Evolutionary conservation across 2,329 filamentous ascomycete species (phyloP).

Genomic region (Hymenoscyphus infarciens): DNA sequence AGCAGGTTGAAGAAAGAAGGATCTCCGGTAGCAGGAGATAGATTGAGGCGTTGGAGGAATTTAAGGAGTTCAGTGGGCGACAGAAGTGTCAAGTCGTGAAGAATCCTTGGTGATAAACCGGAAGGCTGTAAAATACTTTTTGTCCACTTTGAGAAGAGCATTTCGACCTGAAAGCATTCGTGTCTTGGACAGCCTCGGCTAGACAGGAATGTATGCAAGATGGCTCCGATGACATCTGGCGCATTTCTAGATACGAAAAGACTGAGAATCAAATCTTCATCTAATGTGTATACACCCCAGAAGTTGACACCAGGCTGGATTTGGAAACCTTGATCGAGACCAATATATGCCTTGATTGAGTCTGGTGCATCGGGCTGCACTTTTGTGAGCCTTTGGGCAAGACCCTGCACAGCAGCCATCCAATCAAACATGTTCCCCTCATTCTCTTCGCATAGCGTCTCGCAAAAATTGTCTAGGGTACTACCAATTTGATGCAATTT

Average conservation of each 20-base stretch:
- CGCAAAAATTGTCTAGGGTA: slow-evolving; percentile 17
- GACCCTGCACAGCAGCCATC: slow-evolving; percentile 22
- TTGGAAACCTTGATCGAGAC: slow-evolving; percentile 38
- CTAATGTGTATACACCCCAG: slow-evolving; percentile 35
- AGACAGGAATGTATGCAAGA: slow-evolving; percentile 40
- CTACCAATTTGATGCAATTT: slow-evolving; percentile 30
- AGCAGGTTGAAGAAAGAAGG: slow-evolving; percentile 16
- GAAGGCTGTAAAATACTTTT: slow-evolving; percentile 28
- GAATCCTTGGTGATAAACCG: slow-evolving; percentile 36
- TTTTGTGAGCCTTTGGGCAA: slow-evolving; percentile 20
- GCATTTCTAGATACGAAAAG: slow-evolving; percentile 20
- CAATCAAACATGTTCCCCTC: slow-evolving; percentile 21
- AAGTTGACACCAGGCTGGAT: slow-evolving; percentile 35
- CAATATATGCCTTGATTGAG: slow-evolving; percentile 32
- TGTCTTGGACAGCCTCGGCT: slow-evolving; percentile 36
- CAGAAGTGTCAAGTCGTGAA: slow-evolving; percentile 41
- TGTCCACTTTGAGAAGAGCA: slow-evolving; percentile 37
- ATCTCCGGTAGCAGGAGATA: slow-evolving; percentile 13
- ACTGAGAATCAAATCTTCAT: slow-evolving; percentile 16
- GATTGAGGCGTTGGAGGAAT: slow-evolving; percentile 20
- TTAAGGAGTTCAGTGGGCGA: slow-evolving; percentile 34
- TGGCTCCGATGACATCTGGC: slow-evolving; percentile 33
- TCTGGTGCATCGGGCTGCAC: slow-evolving; percentile 31
- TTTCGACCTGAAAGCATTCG: slow-evolving; percentile 38
- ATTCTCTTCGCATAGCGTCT: slow-evolving; percentile 30